phyloP scores from a whole-genome alignment of 495 filamentous ascomycete genomes.

The Penicillium diatomitis region DNA sequence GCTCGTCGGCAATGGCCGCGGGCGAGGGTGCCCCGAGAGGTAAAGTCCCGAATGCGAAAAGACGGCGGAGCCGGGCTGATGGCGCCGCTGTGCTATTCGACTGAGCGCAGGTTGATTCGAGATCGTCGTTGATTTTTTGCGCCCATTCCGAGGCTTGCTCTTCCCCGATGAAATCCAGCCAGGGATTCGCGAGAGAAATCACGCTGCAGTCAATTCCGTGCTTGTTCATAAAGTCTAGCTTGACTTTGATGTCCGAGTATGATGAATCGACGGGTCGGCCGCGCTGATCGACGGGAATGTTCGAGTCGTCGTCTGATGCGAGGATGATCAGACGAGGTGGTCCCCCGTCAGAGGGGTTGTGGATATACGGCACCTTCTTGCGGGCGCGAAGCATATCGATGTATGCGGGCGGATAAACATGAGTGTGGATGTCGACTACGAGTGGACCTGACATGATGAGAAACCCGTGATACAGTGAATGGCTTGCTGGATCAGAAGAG shows the following conservation, averaged over 20 bases:
- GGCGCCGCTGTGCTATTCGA: slow-evolving; percentile 31
- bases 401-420: slow-evolving; percentile 84
- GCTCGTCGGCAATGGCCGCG: slow-evolving; percentile 50
- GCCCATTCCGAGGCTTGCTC: slow-evolving; percentile 54
- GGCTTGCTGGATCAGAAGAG: neutral
- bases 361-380: slow-evolving; percentile 68
- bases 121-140: slow-evolving; percentile 62
- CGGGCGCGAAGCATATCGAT: slow-evolving; percentile 72
- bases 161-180: slow-evolving; percentile 77
- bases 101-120: slow-evolving; percentile 55
- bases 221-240: slow-evolving; percentile 77
- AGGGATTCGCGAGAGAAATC: slow-evolving; percentile 88
- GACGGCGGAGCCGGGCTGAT: neutral
- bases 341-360: slow-evolving; percentile 47
- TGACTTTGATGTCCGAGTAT: slow-evolving; percentile 62
- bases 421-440: slow-evolving; percentile 87
- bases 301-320: slow-evolving; percentile 48
- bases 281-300: slow-evolving; percentile 40
- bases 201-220: slow-evolving; percentile 77
- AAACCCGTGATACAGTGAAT: neutral
- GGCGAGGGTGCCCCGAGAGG: slow-evolving; percentile 61
- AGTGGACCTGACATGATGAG: slow-evolving; percentile 21
- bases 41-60: slow-evolving; percentile 77
- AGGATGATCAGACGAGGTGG: slow-evolving; percentile 75
- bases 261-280: slow-evolving; percentile 69